These are phyloP conservation scores for Magnolia sinica DNA, from an alignment of 164 flowering plant genomes.

Conservation along the genomic window DNA sequence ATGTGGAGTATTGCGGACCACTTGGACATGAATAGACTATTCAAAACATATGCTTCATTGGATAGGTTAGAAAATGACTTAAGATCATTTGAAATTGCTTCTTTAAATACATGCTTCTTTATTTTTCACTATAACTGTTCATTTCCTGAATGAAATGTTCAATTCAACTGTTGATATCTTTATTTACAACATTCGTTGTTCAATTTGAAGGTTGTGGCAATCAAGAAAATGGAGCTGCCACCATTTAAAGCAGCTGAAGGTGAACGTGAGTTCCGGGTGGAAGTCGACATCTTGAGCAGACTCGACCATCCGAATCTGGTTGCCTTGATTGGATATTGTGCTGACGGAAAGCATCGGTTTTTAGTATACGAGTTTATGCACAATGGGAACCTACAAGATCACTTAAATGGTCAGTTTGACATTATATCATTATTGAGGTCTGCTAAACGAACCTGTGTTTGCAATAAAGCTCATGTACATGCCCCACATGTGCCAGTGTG, in stretches of 20 bases:
- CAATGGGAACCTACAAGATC: conserved; percentile 93
- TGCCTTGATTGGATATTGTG: conserved; percentile 87
- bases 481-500: too few relatives aligned
- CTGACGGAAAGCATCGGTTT: conserved; percentile 94
- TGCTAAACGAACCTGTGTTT: too few relatives aligned
- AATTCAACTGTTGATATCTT: not conserved
- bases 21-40: too few relatives aligned
- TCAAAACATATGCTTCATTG: too few relatives aligned
- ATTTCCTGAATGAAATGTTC: not conserved
- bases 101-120: not conserved
- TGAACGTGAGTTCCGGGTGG: conserved; percentile 91
- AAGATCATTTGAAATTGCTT: not conserved
- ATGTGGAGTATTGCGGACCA: too few relatives aligned
- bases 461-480: too few relatives aligned
- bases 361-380: conserved; percentile 90
- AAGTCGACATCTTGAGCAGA: conserved; percentile 96
- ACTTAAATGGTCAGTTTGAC: conserved; percentile 57
- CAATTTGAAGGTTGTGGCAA: conserved; percentile 68
- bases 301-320: conserved; percentile 92
- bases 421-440: not conserved
- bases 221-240: conserved; percentile 98
- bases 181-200: not conserved
- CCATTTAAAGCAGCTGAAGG: conserved; percentile 85
- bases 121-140: not conserved
- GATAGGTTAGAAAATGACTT: not conserved